Percentiles rank a stretch among this genome's conserved stretches.
phyloP scores from a whole-genome alignment of 352 stramenopile genomes.

The Pythium aristosporum region DNA sequence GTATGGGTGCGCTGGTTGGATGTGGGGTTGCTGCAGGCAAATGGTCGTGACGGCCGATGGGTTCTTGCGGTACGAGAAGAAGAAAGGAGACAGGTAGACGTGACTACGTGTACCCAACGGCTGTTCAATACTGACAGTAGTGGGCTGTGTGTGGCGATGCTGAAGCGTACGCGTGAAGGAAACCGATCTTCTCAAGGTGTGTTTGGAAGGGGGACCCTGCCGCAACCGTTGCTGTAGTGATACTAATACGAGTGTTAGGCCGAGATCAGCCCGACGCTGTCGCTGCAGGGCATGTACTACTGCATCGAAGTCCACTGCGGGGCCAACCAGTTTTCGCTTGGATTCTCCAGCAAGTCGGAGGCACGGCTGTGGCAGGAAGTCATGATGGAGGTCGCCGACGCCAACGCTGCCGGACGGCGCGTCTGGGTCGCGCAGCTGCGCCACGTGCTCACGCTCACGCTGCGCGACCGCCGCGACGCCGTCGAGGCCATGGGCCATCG shows the following conservation, averaged over 20 bases:
- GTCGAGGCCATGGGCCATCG: slow-evolving; percentile 58
- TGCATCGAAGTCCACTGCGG: slow-evolving; percentile 58
- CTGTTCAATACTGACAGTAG: not conserved
- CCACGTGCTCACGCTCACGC: slow-evolving; percentile 44
- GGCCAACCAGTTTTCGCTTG: slow-evolving; percentile 41
- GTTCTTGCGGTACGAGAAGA: slow-evolving; percentile 67
- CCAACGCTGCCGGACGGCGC: slow-evolving; percentile 68
- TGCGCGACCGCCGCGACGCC: slow-evolving; percentile 52
- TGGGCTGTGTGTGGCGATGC: not conserved
- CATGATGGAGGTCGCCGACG: slow-evolving; percentile 70
- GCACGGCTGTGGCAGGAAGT: slow-evolving; percentile 55
- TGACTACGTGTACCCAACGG: not conserved
- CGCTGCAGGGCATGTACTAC: slow-evolving; percentile 48
- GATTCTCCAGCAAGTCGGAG: slow-evolving; percentile 46
- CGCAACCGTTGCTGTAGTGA: not conserved
- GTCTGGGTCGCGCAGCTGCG: slow-evolving; percentile 64
- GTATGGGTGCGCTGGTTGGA: too few species aligned
- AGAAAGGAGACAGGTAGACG: slow-evolving; percentile 48
- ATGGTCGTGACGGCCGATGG: slow-evolving; percentile 59
- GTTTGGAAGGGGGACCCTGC: not conserved
- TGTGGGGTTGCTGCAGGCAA: slow-evolving; percentile 4
- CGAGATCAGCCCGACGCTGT: slow-evolving; percentile 43
- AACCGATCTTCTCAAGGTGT: slow-evolving; percentile 72
- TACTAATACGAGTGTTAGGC: slow-evolving; percentile 17
- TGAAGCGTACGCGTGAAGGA: slow-evolving; percentile 52